phyloP scores from a whole-genome alignment of 2,329 filamentous ascomycete species.

The Monilinia fructigena region DNA sequence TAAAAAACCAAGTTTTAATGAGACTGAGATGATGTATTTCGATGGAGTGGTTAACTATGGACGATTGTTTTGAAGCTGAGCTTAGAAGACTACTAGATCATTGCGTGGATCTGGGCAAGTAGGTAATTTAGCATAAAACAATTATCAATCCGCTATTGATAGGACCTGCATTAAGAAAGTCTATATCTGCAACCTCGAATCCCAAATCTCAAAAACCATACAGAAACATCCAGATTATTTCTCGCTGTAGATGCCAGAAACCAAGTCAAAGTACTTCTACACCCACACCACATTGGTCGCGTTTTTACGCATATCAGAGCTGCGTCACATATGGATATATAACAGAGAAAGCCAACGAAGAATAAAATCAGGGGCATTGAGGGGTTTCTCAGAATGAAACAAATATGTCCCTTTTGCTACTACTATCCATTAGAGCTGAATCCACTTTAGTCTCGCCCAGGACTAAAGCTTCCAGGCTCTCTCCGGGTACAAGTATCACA shows the following conservation, averaged over 20 bases:
- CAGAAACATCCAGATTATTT: neutral
- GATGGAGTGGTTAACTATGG: neutral
- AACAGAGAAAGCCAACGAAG: neutral
- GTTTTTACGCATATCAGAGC: neutral
- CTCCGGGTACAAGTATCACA: neutral
- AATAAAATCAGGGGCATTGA: neutral
- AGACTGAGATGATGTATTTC: neutral
- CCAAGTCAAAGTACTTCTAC: neutral
- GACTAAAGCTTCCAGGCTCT: neutral
- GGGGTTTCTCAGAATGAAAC: neutral
- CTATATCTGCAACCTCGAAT: neutral
- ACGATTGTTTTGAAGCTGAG: neutral
- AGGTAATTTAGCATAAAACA: neutral
- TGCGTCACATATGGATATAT: neutral
- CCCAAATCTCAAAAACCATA: neutral
- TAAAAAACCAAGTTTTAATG: neutral
- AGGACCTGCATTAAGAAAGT: neutral
- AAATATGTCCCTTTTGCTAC: neutral
- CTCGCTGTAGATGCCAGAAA: neutral
- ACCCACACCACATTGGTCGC: neutral
- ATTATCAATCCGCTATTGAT: neutral
- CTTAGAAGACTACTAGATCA: neutral
- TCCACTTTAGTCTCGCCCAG: neutral
- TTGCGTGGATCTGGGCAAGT: neutral
- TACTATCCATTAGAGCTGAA: neutral